Evolutionary conservation across 805 yeast genomes (phyloP).

Genomic region (Metschnikowia shivogae): DNA sequence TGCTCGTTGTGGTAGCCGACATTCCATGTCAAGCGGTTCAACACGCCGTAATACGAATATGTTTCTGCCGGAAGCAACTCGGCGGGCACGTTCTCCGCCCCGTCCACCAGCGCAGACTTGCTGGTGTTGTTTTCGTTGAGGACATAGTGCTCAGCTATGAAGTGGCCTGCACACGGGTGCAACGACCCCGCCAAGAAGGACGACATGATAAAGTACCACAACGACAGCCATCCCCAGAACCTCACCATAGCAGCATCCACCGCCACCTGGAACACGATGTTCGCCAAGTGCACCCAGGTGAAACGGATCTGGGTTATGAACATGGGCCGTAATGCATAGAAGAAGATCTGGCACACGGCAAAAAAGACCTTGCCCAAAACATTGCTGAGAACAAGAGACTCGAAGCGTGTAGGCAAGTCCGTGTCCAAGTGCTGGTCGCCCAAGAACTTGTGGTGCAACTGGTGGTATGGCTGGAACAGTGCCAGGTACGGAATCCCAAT

Average conservation of each 20-base stretch:
- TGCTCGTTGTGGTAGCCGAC: constrained; percentile 95
- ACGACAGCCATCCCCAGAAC: constrained; percentile 60
- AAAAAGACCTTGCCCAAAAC: constrained; percentile 86
- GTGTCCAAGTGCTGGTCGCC: constrained; percentile 85
- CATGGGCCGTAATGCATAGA: constrained; percentile 89
- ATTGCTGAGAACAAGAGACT: constrained; percentile 68
- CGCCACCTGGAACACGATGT: constrained; percentile 54
- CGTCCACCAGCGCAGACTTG: constrained; percentile 17
- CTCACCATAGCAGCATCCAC: constrained; percentile 57
- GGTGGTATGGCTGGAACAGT: constrained; percentile 84
- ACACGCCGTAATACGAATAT: constrained; percentile 79
- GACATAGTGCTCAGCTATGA: constrained; percentile 90
- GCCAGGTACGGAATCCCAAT: constrained; percentile 91
- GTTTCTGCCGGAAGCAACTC: constrained; percentile 64
- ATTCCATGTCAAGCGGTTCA: constrained; percentile 80
- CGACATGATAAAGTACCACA: constrained; percentile 65
- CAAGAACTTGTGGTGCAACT: constrained; percentile 82
- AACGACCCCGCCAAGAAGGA: constrained; percentile 86
- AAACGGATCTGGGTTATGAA: constrained; percentile 71
- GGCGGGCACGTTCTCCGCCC: constrained; percentile 23
- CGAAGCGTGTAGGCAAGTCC: constrained; percentile 78
- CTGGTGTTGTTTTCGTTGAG: constrained; percentile 52
- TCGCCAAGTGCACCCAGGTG: constrained; percentile 70
- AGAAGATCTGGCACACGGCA: constrained; percentile 83
- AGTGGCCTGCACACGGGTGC: constrained; percentile 94